A percentile compares a stretch with the other conserved stretches of the same genome.
These are phyloP conservation scores for Tricholoma bakamatsutake DNA, from an alignment of 768 basidiomycete species.

Conservation along the genomic window DNA sequence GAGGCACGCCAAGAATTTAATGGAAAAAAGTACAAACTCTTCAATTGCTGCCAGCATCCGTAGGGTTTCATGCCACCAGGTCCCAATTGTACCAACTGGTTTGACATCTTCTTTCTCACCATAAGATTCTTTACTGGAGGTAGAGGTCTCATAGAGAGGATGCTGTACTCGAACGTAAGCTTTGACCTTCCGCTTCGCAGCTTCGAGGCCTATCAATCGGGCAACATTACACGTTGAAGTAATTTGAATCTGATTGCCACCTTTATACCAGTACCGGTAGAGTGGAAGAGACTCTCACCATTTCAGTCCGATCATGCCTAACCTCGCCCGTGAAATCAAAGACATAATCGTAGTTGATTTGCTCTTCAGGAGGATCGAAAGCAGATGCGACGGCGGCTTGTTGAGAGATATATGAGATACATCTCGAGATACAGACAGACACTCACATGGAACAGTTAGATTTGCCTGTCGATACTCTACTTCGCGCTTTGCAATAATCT, in stretches of 20 bases:
- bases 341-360: conserved; percentile 68
- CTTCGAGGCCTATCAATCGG: conserved; percentile 65
- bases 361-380: conserved; percentile 69
- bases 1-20: background rate
- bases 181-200: conserved; percentile 71
- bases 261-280: conserved; percentile 6
- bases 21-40: conserved; percentile 39
- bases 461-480: conserved; percentile 84
- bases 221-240: conserved; percentile 67
- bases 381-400: conserved; percentile 60
- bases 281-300: conserved; percentile 38
- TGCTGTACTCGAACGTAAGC: conserved; percentile 75
- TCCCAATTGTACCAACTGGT: conserved; percentile 63
- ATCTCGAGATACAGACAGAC: conserved; percentile 2
- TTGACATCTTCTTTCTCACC: conserved; percentile 73
- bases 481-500: conserved; percentile 57
- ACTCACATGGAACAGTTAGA: conserved; percentile 60
- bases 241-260: conserved; percentile 59
- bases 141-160: conserved; percentile 69
- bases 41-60: conserved; percentile 69
- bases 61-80: conserved; percentile 87
- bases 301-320: conserved; percentile 66
- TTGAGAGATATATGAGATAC: conserved; percentile 11
- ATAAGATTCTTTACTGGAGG: conserved; percentile 48
- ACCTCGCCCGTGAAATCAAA: conserved; percentile 86